Evolutionary conservation across 2,329 filamentous ascomycete species (phyloP).

Genomic region (Stylonectria norvegica): DNA sequence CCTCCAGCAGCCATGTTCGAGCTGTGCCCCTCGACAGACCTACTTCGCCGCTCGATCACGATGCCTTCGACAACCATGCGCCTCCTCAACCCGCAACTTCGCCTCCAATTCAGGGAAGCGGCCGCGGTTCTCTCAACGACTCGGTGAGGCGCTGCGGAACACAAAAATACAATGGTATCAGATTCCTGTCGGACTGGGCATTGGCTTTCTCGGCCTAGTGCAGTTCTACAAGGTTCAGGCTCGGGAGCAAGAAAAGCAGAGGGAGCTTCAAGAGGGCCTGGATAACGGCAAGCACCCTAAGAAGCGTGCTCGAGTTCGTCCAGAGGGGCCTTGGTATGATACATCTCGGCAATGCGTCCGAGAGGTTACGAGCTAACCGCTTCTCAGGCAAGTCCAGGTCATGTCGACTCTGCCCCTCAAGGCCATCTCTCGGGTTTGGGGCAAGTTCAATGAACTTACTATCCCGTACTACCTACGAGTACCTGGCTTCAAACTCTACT

Average conservation of each 20-base stretch:
- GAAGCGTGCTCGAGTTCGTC: conserved; percentile 63
- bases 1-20: conserved; percentile 29
- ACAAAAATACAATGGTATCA: conserved; percentile 78
- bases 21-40: conserved; percentile 24
- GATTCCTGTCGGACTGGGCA: conserved; percentile 81
- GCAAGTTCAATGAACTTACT: conserved; percentile 82
- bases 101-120: conserved; percentile 40
- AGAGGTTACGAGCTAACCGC: conserved; percentile 17
- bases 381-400: conserved; percentile 74
- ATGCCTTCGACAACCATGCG: conserved; percentile 23
- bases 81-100: conserved; percentile 28
- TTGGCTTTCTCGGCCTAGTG: conserved; percentile 77
- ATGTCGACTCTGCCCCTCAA: conserved; percentile 93
- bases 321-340: conserved; percentile 75
- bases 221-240: conserved; percentile 75
- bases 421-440: conserved; percentile 85
- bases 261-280: conserved; percentile 41
- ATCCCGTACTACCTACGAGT: conserved; percentile 85
- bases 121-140: conserved; percentile 49
- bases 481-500: conserved; percentile 88
- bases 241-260: conserved; percentile 51
- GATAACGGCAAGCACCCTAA: conserved; percentile 43
- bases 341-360: conserved; percentile 3
- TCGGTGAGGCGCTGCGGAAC: conserved; percentile 48
- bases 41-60: conserved; percentile 22